Base-by-base conservation (phyloP, 1,284 basidiomycete genomes). In the Moesziomyces antarcticus region DNA sequence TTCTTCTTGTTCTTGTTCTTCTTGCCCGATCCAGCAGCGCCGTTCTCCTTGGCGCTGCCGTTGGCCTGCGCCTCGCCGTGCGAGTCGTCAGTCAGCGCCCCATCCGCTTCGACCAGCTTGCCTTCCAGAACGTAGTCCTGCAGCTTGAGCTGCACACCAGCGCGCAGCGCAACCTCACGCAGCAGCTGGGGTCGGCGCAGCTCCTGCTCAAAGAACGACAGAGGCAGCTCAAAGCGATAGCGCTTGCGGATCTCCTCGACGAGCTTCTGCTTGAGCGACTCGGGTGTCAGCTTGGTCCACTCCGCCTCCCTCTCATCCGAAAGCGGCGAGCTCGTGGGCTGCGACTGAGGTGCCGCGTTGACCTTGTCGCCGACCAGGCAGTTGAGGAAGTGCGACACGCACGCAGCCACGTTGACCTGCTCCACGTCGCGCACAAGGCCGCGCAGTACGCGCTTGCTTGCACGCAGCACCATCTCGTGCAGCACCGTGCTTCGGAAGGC, bases 391-490 rank as follows among this genome's bases (percentile, higher is more conserved):
- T 89, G 88, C 16, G 88, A 86, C 56, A 82, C 65, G 62, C 75
- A 77, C 6, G 77, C 64, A 18, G 76, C 60, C 24, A 66, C 58
- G 44, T 77, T 58, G 35, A 66, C 60, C 35, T 66, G 62, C 24
- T 63, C 63, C 30, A 72, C 62, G 40, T 68, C 61, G 25, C 72
- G 65, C 20, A 84, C 52, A 47, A 87, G 81, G 9, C 76, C 57
- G 52, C 87, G 86, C 22, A 89, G 84, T 52, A 87, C 78, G 77
- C 87, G 87, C 84, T 89, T 89, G 77, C 85, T 81, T 18, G 86
- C 86, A 65, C 88, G 86, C 79, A 87, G 84, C 42, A 88, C 85
- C 88, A 89, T 88, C 82, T 88, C 88, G 68, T 87, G 86, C 50
- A 86, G 56, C 44, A 86, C 82, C 43, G 87, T 83, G n/a, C 65